Percentiles rank a stretch among this genome's conserved stretches.
phyloP scores from a whole-genome alignment of 2,329 filamentous ascomycete species.

The Microdochium paspali region DNA sequence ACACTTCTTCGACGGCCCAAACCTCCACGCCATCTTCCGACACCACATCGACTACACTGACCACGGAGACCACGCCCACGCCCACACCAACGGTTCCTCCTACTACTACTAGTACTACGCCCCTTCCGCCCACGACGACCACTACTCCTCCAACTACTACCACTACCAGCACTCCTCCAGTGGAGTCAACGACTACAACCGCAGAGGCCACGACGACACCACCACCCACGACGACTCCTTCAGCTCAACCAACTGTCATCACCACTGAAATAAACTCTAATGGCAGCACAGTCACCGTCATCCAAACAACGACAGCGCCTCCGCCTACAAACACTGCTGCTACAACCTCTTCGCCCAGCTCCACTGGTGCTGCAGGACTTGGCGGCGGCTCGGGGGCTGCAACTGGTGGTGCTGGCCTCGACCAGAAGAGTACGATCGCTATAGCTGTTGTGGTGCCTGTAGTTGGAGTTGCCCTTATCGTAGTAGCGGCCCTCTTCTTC shows the following conservation, averaged over 20 bases:
- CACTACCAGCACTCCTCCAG: background rate
- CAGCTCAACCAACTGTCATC: constrained; percentile 4
- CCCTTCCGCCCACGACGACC: background rate
- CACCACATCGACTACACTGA: too few relatives aligned
- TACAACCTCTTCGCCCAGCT: constrained; percentile 1
- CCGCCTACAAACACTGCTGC: constrained; percentile 4
- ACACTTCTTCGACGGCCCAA: constrained; percentile 6
- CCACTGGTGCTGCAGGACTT: constrained; percentile 9
- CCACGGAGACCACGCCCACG: constrained; percentile 1
- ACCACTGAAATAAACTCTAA: constrained; percentile 6
- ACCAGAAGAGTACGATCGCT: constrained; percentile 65
- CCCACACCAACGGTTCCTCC: too few relatives aligned
- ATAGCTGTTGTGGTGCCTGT: constrained; percentile 93
- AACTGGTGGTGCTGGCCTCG: constrained; percentile 36
- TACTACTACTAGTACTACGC: background rate
- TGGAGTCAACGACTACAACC: constrained; percentile 3
- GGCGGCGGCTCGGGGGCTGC: background rate
- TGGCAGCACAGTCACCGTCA: constrained; percentile 11
- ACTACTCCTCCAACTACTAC: constrained; percentile 2
- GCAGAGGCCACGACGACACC: constrained; percentile 3
- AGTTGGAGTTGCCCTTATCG: constrained; percentile 72
- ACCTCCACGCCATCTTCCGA: constrained; percentile 3
- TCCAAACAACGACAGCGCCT: constrained; percentile 12
- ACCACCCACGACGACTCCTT: constrained; percentile 4
- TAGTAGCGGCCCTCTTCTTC: constrained; percentile 67